Conservation (phyloP, 306 rosid species). For the Potentilla sterilis region DNA sequence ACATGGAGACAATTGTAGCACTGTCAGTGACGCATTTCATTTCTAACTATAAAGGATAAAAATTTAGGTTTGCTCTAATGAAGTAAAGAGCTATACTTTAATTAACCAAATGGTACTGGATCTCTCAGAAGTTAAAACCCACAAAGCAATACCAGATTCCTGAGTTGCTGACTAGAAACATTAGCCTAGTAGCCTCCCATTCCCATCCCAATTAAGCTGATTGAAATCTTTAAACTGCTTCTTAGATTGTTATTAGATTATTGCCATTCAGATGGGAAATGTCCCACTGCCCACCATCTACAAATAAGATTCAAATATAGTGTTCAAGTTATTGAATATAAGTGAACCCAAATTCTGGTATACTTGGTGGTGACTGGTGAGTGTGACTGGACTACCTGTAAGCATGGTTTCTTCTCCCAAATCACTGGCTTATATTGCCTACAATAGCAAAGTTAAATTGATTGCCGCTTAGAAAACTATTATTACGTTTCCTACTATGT, state of each 20-base stretch:
- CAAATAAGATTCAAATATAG: constrained; percentile 19
- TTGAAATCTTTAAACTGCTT: neutral
- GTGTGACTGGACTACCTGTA: constrained; percentile 1
- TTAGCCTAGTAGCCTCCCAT: constrained; percentile 2
- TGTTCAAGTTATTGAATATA: constrained; percentile 6
- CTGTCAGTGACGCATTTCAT: neutral
- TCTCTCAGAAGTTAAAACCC: neutral
- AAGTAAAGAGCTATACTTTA: neutral
- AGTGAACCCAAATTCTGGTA: neutral
- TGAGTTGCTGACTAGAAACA: constrained; percentile 2
- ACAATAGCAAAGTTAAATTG: neutral
- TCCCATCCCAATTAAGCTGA: neutral
- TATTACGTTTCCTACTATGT: neutral
- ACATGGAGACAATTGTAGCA: constrained; percentile 8
- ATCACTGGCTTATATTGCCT: neutral
- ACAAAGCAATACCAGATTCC: constrained; percentile 1
- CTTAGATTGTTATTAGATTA: neutral
- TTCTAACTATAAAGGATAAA: neutral
- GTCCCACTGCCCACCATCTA: constrained; percentile 26
- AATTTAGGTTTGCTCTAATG: neutral
- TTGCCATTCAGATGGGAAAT: neutral
- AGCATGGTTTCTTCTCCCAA: neutral
- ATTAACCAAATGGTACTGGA: constrained; percentile 4
- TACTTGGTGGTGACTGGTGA: neutral
- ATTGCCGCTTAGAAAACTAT: neutral